Percentiles rank a stretch among this genome's conserved stretches.
Conservation (phyloP, 805 yeast genomes). For the Wickerhamiella azyma region DNA sequence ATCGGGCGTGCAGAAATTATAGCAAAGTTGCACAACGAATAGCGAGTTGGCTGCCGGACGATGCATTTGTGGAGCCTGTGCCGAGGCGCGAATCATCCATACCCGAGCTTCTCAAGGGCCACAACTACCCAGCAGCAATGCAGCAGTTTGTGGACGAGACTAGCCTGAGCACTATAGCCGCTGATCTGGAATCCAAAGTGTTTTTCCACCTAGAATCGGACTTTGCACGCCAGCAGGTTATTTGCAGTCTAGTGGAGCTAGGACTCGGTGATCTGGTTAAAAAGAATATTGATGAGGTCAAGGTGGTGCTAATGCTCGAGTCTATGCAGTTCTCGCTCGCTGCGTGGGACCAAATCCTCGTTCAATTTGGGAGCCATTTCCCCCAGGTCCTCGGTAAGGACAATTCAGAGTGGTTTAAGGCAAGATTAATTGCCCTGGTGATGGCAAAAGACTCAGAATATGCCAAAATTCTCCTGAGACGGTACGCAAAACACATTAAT, state of each 20-base stretch:
- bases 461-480: constrained; percentile 5
- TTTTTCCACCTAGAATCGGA: not conserved
- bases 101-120: constrained; percentile 2
- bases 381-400: constrained; percentile 13
- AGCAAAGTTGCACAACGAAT: constrained; percentile 6
- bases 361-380: constrained; percentile 8
- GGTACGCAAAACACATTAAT: constrained; percentile 4
- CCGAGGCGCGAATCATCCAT: not conserved
- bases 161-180: not conserved
- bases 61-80: not conserved
- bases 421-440: constrained; percentile 10
- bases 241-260: not conserved
- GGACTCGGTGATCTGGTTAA: constrained; percentile 12
- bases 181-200: not conserved
- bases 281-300: not conserved
- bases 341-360: constrained; percentile 2
- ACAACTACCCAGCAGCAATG: constrained; percentile 8
- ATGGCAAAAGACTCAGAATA: not conserved
- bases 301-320: not conserved
- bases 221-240: not conserved
- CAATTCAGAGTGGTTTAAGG: constrained; percentile 13
- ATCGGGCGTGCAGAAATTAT: not conserved
- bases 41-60: constrained; percentile 4
- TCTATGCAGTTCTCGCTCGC: not conserved
- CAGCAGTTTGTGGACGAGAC: constrained; percentile 2